Conservation (phyloP, 345 rosid species). For the Sonneratia caseolaris region DNA sequence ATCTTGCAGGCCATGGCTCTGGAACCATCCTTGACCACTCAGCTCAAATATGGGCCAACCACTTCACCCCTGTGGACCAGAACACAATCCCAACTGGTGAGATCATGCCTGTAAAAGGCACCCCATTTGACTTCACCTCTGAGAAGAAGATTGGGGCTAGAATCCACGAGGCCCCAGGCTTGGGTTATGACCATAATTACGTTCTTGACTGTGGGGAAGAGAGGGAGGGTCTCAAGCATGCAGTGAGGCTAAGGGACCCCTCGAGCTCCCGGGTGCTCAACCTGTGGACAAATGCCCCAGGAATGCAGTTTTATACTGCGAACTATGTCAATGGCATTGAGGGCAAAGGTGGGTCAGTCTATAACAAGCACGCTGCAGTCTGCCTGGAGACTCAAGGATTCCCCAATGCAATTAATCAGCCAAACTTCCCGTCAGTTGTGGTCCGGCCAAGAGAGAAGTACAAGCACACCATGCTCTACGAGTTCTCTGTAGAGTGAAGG, state of each 20-base stretch:
- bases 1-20: constrained; percentile 71
- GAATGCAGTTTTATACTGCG: constrained; percentile 81
- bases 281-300: constrained; percentile 77
- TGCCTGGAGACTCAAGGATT: constrained; percentile 94
- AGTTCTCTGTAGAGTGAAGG: constrained; percentile 54
- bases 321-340: constrained; percentile 69
- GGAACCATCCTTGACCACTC: constrained; percentile 63
- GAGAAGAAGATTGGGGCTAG: constrained; percentile 62
- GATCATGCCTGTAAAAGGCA: constrained; percentile 59
- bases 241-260: constrained; percentile 56
- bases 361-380: constrained; percentile 68
- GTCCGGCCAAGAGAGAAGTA: constrained; percentile 74
- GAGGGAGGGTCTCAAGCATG: constrained; percentile 57
- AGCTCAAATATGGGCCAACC: constrained; percentile 72
- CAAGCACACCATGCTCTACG: constrained; percentile 66
- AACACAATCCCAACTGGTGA: constrained; percentile 78
- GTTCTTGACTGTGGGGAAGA: constrained; percentile 62
- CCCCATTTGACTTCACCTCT: constrained; percentile 69
- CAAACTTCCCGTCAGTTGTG: constrained; percentile 69
- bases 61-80: constrained; percentile 75
- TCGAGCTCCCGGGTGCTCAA: constrained; percentile 58
- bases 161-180: constrained; percentile 59
- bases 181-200: constrained; percentile 89
- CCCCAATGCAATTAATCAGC: constrained; percentile 74
- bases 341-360: constrained; percentile 67